Evolutionary conservation across 495 filamentous ascomycete genomes (phyloP), one percentile per base, ranked within the genome.

Genomic region (Xylaria curta): DNA sequence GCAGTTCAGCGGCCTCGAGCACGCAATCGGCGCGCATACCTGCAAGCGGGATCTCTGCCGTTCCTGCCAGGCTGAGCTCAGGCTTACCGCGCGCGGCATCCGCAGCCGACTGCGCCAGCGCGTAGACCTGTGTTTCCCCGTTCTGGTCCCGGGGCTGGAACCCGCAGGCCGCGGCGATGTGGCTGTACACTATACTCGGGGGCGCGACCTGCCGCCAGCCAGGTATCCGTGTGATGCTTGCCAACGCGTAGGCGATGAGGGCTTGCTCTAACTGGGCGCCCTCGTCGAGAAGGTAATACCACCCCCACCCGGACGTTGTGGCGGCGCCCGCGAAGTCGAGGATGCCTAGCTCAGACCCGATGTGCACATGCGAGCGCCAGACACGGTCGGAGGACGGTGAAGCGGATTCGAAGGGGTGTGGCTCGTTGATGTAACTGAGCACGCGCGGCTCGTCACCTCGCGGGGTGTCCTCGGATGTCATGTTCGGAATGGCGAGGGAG

Each of bases 41-140:
- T 0, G 97, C 96, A 4, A 99, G 87, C 0, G 95, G 94, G 74
- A 99, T 98, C 81, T 99, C 96, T 3, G 95, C 94, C 0, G 96
- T 99, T 3, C 90, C 96, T 3, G 94, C 90, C 9, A 98, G 87
- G 17, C 87, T 90, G 46, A 93, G 87, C 56, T 87, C 86, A 13
- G 93, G 92, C 75, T 90, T 92, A 8, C 80, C 82, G 36, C 84
- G 81, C 46, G 87, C 85, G 24, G 82, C 83, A 70, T 93, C 91
- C 54, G 84, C 84, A 4, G 82, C 79, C 3, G 79, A 78, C 75
- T 94, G 92, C 68, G 90, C 84, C 59, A 97, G 87, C 8, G 85
- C 76, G 85, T 97, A 99, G 65, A 97, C 88, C 78, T 99, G 96
- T 72, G 94, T 93, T 82, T 97, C 95, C 74, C 91, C 94, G 80